Evolutionary conservation across 2,329 filamentous ascomycete species (phyloP).

Genomic region (Ampelomyces quisqualis): DNA sequence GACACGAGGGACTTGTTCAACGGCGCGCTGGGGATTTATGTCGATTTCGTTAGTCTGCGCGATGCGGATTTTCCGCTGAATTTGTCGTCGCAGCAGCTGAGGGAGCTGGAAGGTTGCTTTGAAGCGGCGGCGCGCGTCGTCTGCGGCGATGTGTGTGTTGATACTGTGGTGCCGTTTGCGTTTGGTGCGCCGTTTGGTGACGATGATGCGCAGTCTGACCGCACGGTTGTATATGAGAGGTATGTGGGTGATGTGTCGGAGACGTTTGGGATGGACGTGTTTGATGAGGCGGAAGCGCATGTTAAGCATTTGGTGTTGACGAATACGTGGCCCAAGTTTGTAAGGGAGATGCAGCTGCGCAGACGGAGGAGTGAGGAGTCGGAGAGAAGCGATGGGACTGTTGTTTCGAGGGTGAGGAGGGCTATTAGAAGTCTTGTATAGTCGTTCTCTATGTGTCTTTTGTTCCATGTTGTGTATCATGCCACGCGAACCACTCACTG

Average conservation of each 20-base stretch:
- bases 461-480: background rate
- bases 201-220: no score
- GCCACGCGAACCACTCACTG: background rate
- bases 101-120: slow-evolving; percentile 10
- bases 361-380: slow-evolving; percentile 7
- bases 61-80: slow-evolving; percentile 19
- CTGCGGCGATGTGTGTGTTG: slow-evolving; percentile 4
- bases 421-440: slow-evolving; percentile 1
- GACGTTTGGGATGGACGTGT: slow-evolving; percentile 6
- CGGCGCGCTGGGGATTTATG: slow-evolving; percentile 13
- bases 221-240: background rate
- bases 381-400: slow-evolving; percentile 4
- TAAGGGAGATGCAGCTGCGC: slow-evolving; percentile 8
- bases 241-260: background rate
- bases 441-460: background rate
- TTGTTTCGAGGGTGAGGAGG: slow-evolving; percentile 1
- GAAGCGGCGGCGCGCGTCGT: slow-evolving; percentile 6
- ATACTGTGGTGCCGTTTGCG: slow-evolving; percentile 8
- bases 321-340: slow-evolving; percentile 24
- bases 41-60: slow-evolving; percentile 12
- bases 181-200: slow-evolving; percentile 3
- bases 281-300: slow-evolving; percentile 11
- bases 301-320: slow-evolving; percentile 14
- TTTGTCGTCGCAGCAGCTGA: slow-evolving; percentile 10
- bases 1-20: slow-evolving; percentile 7